Base-by-base conservation (phyloP, 441 rosid genomes). In the Adansonia grandidieri region DNA sequence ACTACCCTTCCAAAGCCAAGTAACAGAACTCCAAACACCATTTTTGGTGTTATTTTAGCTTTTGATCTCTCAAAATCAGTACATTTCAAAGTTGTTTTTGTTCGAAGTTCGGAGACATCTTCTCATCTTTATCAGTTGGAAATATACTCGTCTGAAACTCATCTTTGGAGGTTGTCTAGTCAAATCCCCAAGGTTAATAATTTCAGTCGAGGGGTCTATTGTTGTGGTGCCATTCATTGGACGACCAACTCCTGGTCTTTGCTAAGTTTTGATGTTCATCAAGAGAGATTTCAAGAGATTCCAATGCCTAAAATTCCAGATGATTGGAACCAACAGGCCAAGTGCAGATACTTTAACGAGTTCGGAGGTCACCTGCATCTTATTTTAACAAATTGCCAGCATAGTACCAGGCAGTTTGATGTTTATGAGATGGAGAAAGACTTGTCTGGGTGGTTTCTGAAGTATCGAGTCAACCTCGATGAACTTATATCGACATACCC, bases 151-250 rank as follows among this genome's bases (percentile, higher is more conserved):
- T 81, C 88, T n/a, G 62, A 66, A 62, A 66, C 60, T 6, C 76
- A 82, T 1, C 32, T 22, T 0, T 83, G 87, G 87, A 85, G 74
- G 61, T 7, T 63, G 9, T 79, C 77, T 19, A 66, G 73, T 0
- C 48, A 17, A 10, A 47, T 75, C 24, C 32, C 76, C 3, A 24
- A 51, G 44, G 57, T 17, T 3, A 47, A 66, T 3, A 47, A 73
- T 13, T 74, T 78, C 22, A 1, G 47, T 0, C 70, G 65, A 6
- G 80, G 82, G 0, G 77, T 82, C 22, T 81, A 75, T 37, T 85
- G 84, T 67, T 71, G 77, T 9, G 84, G 85, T 6, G 81, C 74
- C 3, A 66, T 87, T 63, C 79, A 81, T 28, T 85, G 86, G 90
- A 80, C 63, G 63, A 66, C 76, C 56, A 44, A 73, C 62, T 64